Percentiles rank a stretch among this genome's conserved stretches.
Conservation (phyloP, 345 rosid genomes). For the Acer negundo region DNA sequence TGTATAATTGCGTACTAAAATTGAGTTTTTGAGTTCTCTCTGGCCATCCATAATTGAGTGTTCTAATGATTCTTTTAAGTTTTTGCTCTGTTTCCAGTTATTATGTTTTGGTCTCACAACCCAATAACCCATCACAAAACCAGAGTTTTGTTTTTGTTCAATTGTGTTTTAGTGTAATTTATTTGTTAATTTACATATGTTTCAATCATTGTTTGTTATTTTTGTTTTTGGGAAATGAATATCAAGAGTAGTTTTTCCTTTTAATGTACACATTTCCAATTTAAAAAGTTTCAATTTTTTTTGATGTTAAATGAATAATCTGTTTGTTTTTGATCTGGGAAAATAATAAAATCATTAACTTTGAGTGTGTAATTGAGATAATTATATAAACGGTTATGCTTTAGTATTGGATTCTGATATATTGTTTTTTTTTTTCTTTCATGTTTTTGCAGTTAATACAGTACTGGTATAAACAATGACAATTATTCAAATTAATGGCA, state of each 20-base stretch:
- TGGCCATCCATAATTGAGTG: neutral
- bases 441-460: neutral
- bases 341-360: neutral
- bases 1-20: neutral
- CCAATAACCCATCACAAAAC: neutral
- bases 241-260: neutral
- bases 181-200: neutral
- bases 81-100: constrained; percentile 6
- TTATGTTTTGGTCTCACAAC: neutral
- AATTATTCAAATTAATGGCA: constrained; percentile 40
- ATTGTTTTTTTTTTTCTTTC: neutral
- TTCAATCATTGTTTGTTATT: neutral
- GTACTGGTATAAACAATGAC: constrained; percentile 29
- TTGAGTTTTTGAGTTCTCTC: neutral
- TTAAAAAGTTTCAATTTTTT: neutral
- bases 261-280: neutral
- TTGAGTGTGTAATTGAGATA: neutral
- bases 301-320: neutral
- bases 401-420: constrained; percentile 9
- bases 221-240: neutral
- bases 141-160: neutral
- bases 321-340: neutral
- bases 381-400: neutral
- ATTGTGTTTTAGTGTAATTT: neutral
- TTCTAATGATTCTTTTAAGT: neutral